Conservation (phyloP, 108 stramenopile genomes). For the Hondaea fermentalgiana region DNA sequence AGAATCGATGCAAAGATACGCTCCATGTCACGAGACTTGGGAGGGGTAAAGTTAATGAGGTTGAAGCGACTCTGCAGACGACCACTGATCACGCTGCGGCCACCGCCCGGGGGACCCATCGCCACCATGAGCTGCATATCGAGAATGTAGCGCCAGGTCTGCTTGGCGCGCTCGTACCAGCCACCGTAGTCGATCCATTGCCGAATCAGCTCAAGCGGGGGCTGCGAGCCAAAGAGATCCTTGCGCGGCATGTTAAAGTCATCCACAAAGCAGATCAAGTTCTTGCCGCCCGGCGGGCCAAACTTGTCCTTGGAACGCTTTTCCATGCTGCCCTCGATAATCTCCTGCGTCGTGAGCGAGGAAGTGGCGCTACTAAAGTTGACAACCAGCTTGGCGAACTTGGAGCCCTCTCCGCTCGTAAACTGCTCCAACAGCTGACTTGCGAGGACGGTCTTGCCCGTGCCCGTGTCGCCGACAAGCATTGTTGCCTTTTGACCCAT, state of each 20-base stretch:
- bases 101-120: constrained; percentile 60
- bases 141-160: constrained; percentile 50
- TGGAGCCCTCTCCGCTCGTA: constrained; percentile 27
- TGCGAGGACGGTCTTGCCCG: constrained; percentile 53
- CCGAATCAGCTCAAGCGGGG: constrained; percentile 58
- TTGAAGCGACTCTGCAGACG: constrained; percentile 51
- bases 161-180: constrained; percentile 59
- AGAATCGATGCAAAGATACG: constrained; percentile 55
- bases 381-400: constrained; percentile 34
- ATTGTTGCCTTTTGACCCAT: constrained; percentile 18
- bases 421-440: constrained; percentile 34
- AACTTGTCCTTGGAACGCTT: constrained; percentile 59
- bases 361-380: constrained; percentile 52
- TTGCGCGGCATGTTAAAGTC: constrained; percentile 62
- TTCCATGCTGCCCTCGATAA: constrained; percentile 58
- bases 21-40: constrained; percentile 42
- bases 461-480: constrained; percentile 49
- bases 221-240: constrained; percentile 51
- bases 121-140: constrained; percentile 56
- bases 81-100: constrained; percentile 42
- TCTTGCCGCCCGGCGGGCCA: constrained; percentile 53
- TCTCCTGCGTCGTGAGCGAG: constrained; percentile 42
- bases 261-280: constrained; percentile 48
- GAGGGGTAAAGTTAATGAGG: constrained; percentile 44
- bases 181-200: constrained; percentile 60